Percentiles rank a stretch among this genome's conserved stretches.
Evolutionary conservation across 805 yeast species (phyloP).

Genomic region (Ascoidea tarda): DNA sequence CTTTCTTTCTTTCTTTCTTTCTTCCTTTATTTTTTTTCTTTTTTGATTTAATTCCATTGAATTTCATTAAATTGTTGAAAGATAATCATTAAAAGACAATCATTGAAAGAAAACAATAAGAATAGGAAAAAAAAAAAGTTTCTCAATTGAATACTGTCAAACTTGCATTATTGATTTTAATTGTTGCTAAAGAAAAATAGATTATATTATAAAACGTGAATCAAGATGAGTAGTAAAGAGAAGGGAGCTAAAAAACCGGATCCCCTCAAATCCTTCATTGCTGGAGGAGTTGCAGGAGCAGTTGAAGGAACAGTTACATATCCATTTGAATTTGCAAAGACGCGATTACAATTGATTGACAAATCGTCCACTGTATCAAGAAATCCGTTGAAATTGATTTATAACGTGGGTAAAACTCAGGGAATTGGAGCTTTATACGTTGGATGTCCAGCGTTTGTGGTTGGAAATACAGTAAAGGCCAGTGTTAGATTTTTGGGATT

Average conservation of each 20-base stretch:
- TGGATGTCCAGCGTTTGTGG: conserved; percentile 93
- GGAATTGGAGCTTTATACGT: conserved; percentile 74
- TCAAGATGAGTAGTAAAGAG: too few relatives aligned
- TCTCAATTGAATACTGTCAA: too few relatives aligned
- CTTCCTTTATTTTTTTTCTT: too few relatives aligned
- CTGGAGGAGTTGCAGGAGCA: conserved; percentile 96
- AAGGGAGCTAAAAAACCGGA: conserved; percentile 28
- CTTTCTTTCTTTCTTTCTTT: too few relatives aligned
- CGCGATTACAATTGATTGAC: conserved; percentile 73
- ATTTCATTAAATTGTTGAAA: too few relatives aligned
- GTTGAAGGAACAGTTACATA: conserved; percentile 85
- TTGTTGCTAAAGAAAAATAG: too few relatives aligned
- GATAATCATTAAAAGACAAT: too few relatives aligned
- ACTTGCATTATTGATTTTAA: too few relatives aligned
- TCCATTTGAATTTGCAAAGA: conserved; percentile 95
- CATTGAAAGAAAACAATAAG: too few relatives aligned
- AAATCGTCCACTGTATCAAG: conserved; percentile 51
- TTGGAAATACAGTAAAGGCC: conserved; percentile 93
- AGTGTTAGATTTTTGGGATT: conserved; percentile 91
- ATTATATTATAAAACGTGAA: too few relatives aligned
- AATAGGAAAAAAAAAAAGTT: too few relatives aligned
- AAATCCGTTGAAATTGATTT: conserved; percentile 74
- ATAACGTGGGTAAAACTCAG: conserved; percentile 59
- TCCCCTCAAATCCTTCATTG: conserved; percentile 72
- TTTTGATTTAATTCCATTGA: too few relatives aligned